Percentiles rank a stretch among this genome's conserved stretches.
phyloP scores from a whole-genome alignment of 768 basidiomycete species.

The Lactarius deliciosus region DNA sequence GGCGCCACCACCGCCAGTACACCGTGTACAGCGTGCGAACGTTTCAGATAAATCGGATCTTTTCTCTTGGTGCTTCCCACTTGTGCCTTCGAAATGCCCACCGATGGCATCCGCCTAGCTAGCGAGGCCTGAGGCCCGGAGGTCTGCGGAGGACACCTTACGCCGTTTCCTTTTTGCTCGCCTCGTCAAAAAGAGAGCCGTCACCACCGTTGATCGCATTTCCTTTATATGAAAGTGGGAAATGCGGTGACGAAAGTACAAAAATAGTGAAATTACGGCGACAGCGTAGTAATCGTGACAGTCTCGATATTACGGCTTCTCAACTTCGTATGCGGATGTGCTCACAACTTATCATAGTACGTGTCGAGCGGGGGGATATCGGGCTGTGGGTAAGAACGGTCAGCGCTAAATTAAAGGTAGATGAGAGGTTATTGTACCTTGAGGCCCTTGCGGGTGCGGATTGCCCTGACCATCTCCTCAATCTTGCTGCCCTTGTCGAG shows the following conservation, averaged over 20 bases:
- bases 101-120: too few species aligned
- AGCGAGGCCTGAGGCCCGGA: too few species aligned
- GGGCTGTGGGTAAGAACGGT: slow-evolving; percentile 47
- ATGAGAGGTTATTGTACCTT: slow-evolving; percentile 50
- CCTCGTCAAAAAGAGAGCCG: too few species aligned
- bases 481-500: slow-evolving; percentile 91
- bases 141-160: too few species aligned
- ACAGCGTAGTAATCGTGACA: slow-evolving; percentile 19
- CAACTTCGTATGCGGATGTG: slow-evolving; percentile 3
- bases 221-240: slow-evolving; percentile 7
- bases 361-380: slow-evolving; percentile 85
- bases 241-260: slow-evolving; percentile 20
- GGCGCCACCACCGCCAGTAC: too few species aligned
- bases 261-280: slow-evolving; percentile 17
- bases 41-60: too few species aligned
- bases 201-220: too few species aligned
- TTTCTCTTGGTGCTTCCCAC: too few species aligned
- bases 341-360: slow-evolving; percentile 92
- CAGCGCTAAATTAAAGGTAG: slow-evolving; percentile 22
- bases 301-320: slow-evolving; percentile 18
- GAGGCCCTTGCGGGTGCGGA: slow-evolving; percentile 94
- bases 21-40: too few species aligned
- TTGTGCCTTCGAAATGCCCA: too few species aligned
- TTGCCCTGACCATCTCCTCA: slow-evolving; percentile 75
- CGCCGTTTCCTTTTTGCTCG: too few species aligned